Base-by-base conservation (phyloP, 2,329 filamentous ascomycete genomes). In the Pseudonectria buxi region DNA sequence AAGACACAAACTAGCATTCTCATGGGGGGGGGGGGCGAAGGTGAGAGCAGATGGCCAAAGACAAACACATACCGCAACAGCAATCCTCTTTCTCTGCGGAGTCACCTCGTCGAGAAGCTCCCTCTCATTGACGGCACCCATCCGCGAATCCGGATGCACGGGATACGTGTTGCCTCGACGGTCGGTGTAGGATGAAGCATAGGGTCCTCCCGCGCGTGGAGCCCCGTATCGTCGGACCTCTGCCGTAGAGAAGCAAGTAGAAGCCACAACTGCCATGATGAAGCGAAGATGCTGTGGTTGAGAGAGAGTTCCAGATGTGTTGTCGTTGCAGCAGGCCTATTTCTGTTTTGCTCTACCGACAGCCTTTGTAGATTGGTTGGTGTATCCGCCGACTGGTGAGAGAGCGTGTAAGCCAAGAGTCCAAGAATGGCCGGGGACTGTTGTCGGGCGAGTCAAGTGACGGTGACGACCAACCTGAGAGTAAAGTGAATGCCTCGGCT, bases 31-130 rank as follows among this genome's bases (percentile, higher is more conserved):
- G 24, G 33, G n/a, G 22, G 37, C 26, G 3, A 7, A 28, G 24
- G 14, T 14, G 14, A 27, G 11, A 7, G 3, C 11, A 12, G 25
- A 30, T n/a, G 24, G n/a, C n/a, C n/a, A n/a, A 11, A 25, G 24
- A 34, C 15, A 7, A 6, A 28, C 24, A 60, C 74, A 62, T 63
- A 78, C 74, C 39, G 74, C 74, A 41, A 78, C 72, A 16, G 74
- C 68, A 46, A 78, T 77, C 26, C 74, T 65, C 61, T 78, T 78
- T 32, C 74, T 62, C 40, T 72, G 68, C 10, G 67, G 64, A 1
- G 64, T 50, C 7, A 60, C 54, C 10, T 72, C 65, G 2, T 63
- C 55, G 16, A 34, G 32, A 6, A 28, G 13, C 14, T 49, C 45
- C 27, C 44, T 42, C 15, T 50, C 49, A 26, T 30, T 43, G 63